These are phyloP conservation scores for Fusarium secorum DNA, from an alignment of 2,329 filamentous ascomycete genomes.

Conservation along the genomic window DNA sequence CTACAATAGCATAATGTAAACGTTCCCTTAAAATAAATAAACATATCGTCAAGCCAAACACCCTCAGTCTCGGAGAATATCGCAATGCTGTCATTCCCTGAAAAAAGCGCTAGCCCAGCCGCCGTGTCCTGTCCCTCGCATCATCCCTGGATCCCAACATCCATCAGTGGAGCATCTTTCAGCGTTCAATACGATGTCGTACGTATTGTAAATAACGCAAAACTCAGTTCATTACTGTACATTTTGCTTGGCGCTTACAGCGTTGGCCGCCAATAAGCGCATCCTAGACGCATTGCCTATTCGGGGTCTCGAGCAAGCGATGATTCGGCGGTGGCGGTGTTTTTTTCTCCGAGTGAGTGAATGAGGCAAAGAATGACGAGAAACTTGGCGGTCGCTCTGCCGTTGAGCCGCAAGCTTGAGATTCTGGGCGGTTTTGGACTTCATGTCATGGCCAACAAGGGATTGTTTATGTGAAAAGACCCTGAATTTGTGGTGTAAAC, in stretches of 20 bases:
- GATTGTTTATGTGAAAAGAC: not conserved
- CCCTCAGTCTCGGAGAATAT: not conserved
- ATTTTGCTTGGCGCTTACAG: conserved; percentile 12
- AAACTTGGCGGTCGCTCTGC: conserved; percentile 24
- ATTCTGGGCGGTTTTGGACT: not conserved
- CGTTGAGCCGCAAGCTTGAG: conserved; percentile 24
- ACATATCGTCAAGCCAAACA: not conserved
- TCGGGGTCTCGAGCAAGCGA: not conserved
- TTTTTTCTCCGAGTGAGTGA: not conserved
- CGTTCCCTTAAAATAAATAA: not conserved
- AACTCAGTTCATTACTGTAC: not conserved
- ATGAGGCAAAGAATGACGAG: conserved; percentile 12
- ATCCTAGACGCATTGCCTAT: conserved; percentile 18
- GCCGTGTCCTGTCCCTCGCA: not conserved
- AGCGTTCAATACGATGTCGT: conserved; percentile 8
- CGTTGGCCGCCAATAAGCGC: conserved; percentile 22
- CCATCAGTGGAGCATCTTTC: not conserved
- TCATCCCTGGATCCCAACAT: not conserved
- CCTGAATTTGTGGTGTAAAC: not conserved
- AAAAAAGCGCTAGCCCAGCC: not conserved
- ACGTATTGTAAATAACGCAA: conserved; percentile 16
- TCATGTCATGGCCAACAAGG: not conserved
- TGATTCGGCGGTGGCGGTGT: conserved; percentile 18
- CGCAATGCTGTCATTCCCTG: not conserved
- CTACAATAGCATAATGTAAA: not conserved